A percentile compares a stretch with the other conserved stretches of the same genome.
Evolutionary conservation across 139 green algal genomes (phyloP).

Genomic region (Micractinium sp.): DNA sequence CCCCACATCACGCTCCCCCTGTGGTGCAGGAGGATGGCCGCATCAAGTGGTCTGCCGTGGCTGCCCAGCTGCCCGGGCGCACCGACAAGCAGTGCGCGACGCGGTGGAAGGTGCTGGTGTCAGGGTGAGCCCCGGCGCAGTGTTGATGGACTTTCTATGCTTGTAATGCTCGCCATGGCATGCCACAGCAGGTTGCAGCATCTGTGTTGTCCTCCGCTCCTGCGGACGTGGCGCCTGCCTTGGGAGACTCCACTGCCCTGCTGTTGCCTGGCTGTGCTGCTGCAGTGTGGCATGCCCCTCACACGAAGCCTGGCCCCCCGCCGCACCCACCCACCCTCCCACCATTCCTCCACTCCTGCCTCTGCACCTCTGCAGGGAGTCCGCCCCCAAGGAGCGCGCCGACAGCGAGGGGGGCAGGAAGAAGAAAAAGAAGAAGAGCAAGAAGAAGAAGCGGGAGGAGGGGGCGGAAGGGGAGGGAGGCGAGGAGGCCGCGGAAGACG

Average conservation of each 20-base stretch:
- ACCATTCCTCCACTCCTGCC: not conserved
- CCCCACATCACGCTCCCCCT: not conserved
- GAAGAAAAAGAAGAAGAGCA: not conserved
- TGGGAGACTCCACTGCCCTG: no score
- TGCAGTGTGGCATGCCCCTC: no score
- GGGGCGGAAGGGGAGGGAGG: not conserved
- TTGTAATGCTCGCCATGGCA: no score
- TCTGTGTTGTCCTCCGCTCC: no score
- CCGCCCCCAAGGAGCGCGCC: not conserved
- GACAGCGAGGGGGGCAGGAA: not conserved
- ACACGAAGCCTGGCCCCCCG: no score
- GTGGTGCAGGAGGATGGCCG: constrained; percentile 17
- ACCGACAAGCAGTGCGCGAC: constrained; percentile 43
- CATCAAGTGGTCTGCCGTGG: constrained; percentile 45
- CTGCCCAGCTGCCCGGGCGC: constrained; percentile 29
- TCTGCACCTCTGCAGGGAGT: not conserved
- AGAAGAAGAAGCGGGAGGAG: no score
- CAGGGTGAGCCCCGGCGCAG: no score
- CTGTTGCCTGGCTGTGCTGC: no score
- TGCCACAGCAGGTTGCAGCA: no score
- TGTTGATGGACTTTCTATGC: no score
- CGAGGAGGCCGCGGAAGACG: not conserved
- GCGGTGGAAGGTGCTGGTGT: not conserved
- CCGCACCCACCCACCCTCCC: not conserved
- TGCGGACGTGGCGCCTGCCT: no score